These are phyloP conservation scores for Helotiales sp. DNA, from an alignment of 2,329 filamentous ascomycete genomes.

Conservation along the genomic window DNA sequence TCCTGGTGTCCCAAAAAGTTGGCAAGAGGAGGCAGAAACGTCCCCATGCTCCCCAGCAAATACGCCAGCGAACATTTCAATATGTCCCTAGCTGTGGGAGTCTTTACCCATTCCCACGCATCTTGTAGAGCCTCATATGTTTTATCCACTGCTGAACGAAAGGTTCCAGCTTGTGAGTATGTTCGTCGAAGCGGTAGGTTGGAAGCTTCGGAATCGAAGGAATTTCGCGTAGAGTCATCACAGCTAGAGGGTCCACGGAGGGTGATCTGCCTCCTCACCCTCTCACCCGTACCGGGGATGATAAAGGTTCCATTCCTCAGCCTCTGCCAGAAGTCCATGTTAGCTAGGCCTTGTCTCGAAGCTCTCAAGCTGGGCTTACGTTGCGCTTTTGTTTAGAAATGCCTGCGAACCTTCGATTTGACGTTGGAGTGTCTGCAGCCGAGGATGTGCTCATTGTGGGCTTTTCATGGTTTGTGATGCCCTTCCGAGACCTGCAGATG, in stretches of 20 bases:
- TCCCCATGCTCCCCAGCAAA: conserved; percentile 80
- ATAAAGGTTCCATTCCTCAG: conserved; percentile 85
- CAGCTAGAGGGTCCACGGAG: conserved; percentile 56
- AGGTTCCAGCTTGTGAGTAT: conserved; percentile 33
- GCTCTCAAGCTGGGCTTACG: conserved; percentile 20
- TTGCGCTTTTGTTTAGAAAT: conserved; percentile 27
- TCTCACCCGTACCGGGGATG: conserved; percentile 81
- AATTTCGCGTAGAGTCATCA: conserved; percentile 19
- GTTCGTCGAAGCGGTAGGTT: conserved; percentile 19
- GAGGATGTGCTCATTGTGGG: conserved; percentile 34
- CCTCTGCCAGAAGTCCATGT: conserved; percentile 49
- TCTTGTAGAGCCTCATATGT: conserved; percentile 38
- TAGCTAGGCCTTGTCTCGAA: conserved; percentile 4
- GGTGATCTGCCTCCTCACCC: conserved; percentile 76
- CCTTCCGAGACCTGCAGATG: not conserved
- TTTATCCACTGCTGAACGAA: conserved; percentile 35
- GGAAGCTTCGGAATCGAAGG: conserved; percentile 10
- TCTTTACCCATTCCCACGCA: conserved; percentile 62
- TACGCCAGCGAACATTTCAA: conserved; percentile 93
- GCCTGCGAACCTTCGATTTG: conserved; percentile 23
- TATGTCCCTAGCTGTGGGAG: conserved; percentile 75
- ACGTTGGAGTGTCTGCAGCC: conserved; percentile 27
- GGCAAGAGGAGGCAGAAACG: conserved; percentile 75
- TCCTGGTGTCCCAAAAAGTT: conserved; percentile 78
- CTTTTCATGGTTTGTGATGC: conserved; percentile 20